Base-by-base conservation (phyloP, 108 stramenopile species). In the Skeletonema marinoi region DNA sequence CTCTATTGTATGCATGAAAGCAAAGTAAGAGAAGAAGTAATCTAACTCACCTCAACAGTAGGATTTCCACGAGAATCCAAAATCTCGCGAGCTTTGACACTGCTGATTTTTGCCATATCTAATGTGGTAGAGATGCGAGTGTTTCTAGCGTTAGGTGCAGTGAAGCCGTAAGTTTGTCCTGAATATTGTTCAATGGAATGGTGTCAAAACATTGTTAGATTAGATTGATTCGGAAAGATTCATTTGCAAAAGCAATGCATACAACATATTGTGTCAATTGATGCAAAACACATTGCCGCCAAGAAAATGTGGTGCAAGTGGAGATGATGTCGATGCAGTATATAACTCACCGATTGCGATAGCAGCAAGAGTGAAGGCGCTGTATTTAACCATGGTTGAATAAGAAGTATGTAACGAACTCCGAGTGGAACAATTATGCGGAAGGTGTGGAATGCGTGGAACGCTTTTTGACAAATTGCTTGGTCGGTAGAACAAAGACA, bases 31-130 rank as follows among this genome's bases (percentile, higher is more conserved):
- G 10, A 1, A 56, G 16, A 56, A 8, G n/a, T 7, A 56, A 56
- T n/a, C 9, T 17, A 56, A 56, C 84, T 32, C 58, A 88, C 97
- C 88, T 99, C 99, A 32, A 99, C 98, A 63, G 99, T 99, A 48
- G 98, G 98, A 81, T 99, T 99, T 56, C 98, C 98, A 65, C 99
- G 91, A 13, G 98, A 98, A 90, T 99, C 98, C 69, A 99, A 84
- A 74, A 99, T 97, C 86, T 96, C 94, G 42, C 93, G 90, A 50
- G 92, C 96, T 36, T 75, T 77, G 60, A 94, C 86, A 38, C 50
- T 66, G 13, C 78, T 66, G 63, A 96, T 87, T 31, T 79, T 80
- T 2, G 89, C 63, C 89, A 89, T 88, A 32, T 80, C 11, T 41
- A 88, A 66, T 35, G 50, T 63, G 12, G 77, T 58, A 32, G 71